These are phyloP conservation scores for Funneliformis geosporum DNA, from an alignment of 192 early-diverging fungal species.

Conservation along the genomic window DNA sequence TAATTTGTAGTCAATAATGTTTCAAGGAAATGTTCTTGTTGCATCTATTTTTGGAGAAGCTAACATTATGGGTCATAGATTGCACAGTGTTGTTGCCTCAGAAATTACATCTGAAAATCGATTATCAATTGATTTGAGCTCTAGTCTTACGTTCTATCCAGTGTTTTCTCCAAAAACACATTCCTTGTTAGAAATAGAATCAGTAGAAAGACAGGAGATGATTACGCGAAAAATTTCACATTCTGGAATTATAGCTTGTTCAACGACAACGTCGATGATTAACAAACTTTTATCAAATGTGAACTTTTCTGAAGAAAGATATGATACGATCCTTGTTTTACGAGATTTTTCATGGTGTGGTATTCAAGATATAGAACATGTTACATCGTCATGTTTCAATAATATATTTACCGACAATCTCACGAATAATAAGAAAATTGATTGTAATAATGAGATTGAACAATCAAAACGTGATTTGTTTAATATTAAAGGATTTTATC, in stretches of 20 bases:
- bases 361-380: constrained; percentile 48
- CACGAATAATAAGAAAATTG: background rate
- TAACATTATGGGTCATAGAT: constrained; percentile 42
- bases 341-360: constrained; percentile 44
- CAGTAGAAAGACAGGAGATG: constrained; percentile 24
- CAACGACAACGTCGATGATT: background rate
- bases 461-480: constrained; percentile 10
- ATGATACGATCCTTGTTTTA: constrained; percentile 46
- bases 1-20: constrained; percentile 45
- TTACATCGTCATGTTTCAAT: constrained; percentile 46
- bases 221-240: constrained; percentile 6
- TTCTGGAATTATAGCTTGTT: constrained; percentile 30
- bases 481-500: constrained; percentile 50
- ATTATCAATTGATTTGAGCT: constrained; percentile 22
- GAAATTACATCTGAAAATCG: constrained; percentile 1
- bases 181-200: constrained; percentile 46
- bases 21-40: constrained; percentile 50
- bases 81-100: constrained; percentile 24
- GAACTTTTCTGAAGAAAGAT: constrained; percentile 17
- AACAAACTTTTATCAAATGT: constrained; percentile 29
- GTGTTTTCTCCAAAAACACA: constrained; percentile 53
- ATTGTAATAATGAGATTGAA: constrained; percentile 6
- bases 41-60: constrained; percentile 49
- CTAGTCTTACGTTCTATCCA: constrained; percentile 36
- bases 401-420: constrained; percentile 48